These are phyloP conservation scores for Cubamyces sp. DNA, from an alignment of 768 basidiomycete genomes.

Conservation along the genomic window DNA sequence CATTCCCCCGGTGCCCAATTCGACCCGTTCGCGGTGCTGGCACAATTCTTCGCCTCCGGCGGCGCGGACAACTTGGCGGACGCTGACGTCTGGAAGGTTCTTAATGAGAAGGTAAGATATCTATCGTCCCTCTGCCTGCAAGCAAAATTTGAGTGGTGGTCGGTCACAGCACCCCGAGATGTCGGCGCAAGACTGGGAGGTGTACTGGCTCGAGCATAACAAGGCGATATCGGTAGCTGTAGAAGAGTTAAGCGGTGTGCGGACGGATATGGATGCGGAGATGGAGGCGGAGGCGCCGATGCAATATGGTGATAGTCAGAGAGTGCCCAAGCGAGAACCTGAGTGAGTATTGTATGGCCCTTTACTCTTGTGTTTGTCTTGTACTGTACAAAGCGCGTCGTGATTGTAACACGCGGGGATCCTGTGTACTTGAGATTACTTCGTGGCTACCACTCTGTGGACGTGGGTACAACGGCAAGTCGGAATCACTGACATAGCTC, in stretches of 20 bases:
- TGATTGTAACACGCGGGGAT: not conserved
- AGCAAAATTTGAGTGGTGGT: not conserved
- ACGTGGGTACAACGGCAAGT: too few species aligned
- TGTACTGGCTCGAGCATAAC: conserved; percentile 5
- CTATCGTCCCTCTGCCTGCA: not conserved
- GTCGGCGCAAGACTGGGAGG: conserved; percentile 8
- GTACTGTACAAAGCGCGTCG: not conserved
- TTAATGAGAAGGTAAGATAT: conserved; percentile 48
- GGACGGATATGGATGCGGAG: not conserved
- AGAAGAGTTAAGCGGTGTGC: not conserved
- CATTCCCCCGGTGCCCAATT: conserved; percentile 44
- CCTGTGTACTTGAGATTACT: too few species aligned
- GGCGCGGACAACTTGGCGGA: conserved; percentile 52
- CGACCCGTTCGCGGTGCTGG: conserved; percentile 41
- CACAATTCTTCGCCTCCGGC: conserved; percentile 57
- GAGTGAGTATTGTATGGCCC: not conserved
- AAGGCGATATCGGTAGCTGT: not conserved
- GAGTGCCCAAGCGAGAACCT: conserved; percentile 6
- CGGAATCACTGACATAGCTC: too few species aligned
- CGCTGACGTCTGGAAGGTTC: conserved; percentile 54
- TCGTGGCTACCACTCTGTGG: too few species aligned
- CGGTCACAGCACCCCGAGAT: conserved; percentile 6
- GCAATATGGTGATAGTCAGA: not conserved
- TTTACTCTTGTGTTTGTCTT: not conserved
- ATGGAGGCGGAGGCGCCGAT: conserved; percentile 6